Conservation (phyloP, 1,284 basidiomycete species). For the Malassezia brasiliensis region DNA sequence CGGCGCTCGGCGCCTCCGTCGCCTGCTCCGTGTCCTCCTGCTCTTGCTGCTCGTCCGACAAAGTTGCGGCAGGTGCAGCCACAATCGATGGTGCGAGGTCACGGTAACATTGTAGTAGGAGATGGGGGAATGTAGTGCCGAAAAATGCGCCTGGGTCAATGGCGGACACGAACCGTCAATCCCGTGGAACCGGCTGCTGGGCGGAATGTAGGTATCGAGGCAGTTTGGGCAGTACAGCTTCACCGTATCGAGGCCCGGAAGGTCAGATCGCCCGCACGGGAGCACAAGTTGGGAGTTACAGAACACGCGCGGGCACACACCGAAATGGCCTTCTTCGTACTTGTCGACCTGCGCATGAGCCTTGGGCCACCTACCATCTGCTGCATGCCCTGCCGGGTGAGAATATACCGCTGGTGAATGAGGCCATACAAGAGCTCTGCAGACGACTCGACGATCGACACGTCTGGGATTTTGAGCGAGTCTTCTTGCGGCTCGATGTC, state of each 20-base stretch:
- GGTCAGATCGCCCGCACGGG: slow-evolving; percentile 87
- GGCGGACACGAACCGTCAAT: slow-evolving; percentile 67
- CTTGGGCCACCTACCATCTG: slow-evolving; percentile 65
- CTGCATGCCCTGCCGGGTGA: slow-evolving; percentile 83
- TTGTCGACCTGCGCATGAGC: slow-evolving; percentile 67
- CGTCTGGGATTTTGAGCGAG: slow-evolving; percentile 66
- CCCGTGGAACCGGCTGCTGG: slow-evolving; percentile 86
- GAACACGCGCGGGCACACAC: slow-evolving; percentile 88
- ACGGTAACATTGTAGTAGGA: slow-evolving; percentile 95
- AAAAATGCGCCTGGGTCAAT: slow-evolving; percentile 76
- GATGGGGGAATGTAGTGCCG: slow-evolving; percentile 92
- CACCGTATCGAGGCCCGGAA: slow-evolving; percentile 95
- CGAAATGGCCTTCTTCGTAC: slow-evolving; percentile 85
- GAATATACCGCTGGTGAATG: slow-evolving; percentile 92
- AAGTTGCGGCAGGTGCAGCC: slow-evolving; percentile 19
- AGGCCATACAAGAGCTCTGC: slow-evolving; percentile 95
- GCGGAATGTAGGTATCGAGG: slow-evolving; percentile 90
- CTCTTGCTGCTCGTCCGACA: not conserved
- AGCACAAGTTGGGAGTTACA: slow-evolving; percentile 82
- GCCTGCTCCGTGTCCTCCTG: slow-evolving; percentile 1
- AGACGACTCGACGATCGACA: slow-evolving; percentile 93
- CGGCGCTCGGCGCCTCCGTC: slow-evolving; percentile 4
- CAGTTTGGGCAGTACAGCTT: slow-evolving; percentile 98
- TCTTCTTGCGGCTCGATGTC: slow-evolving; percentile 98
- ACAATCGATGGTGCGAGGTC: slow-evolving; percentile 41